A percentile compares a stretch with the other conserved stretches of the same genome.
Evolutionary conservation across 352 stramenopile genomes (phyloP).

Genomic region (Pythium dissotocum): DNA sequence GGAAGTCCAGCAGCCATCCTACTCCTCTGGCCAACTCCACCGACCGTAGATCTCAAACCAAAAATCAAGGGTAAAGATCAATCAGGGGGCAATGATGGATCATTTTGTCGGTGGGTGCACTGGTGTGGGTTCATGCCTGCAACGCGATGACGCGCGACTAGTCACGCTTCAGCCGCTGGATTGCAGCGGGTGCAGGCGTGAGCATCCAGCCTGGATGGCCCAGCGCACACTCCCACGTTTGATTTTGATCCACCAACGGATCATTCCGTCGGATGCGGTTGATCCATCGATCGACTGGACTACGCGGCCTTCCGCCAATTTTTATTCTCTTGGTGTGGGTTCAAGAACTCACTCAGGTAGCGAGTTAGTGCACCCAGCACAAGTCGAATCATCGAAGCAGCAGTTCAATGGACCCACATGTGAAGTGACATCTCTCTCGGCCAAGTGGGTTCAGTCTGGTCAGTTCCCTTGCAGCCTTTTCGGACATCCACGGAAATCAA

Average conservation of each 20-base stretch:
- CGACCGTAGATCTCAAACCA: too few species aligned
- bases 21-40: too few species aligned
- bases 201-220: not conserved
- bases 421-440: not conserved
- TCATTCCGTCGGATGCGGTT: too few species aligned
- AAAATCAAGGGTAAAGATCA: too few species aligned
- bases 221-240: not conserved
- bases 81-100: not conserved
- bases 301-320: not conserved
- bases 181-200: not conserved
- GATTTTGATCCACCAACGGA: not conserved
- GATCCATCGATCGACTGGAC: not conserved
- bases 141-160: not conserved
- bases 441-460: not conserved
- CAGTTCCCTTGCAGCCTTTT: not conserved
- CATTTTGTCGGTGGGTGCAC: not conserved
- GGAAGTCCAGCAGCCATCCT: too few species aligned
- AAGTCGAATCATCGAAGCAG: not conserved
- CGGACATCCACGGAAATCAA: not conserved
- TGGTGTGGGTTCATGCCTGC: not conserved
- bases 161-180: conserved; percentile 10
- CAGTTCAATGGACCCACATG: not conserved
- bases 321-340: not conserved
- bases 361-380: not conserved
- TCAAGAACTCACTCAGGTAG: not conserved